Conservation (phyloP, 2,329 filamentous ascomycete genomes). For the Aspergillus ruber region DNA sequence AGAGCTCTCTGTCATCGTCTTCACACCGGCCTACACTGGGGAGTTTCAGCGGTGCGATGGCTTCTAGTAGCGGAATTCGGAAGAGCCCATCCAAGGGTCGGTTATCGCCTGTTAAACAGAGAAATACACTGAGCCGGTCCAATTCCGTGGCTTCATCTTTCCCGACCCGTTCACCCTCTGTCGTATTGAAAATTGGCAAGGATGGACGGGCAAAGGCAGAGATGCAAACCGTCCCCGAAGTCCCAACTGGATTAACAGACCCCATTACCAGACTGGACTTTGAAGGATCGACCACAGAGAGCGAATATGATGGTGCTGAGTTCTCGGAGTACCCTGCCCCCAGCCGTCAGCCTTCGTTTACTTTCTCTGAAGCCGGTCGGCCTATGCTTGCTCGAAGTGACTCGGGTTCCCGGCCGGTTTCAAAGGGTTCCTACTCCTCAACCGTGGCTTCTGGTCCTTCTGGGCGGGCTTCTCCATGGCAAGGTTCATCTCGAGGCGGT, state of each 20-base stretch:
- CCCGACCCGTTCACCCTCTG: slow-evolving; percentile 33
- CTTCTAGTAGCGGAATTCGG: slow-evolving; percentile 30
- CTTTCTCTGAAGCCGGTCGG: slow-evolving; percentile 28
- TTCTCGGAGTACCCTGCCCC: slow-evolving; percentile 34
- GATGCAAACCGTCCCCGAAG: slow-evolving; percentile 31
- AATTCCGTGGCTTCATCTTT: slow-evolving; percentile 24
- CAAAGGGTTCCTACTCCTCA: slow-evolving; percentile 40
- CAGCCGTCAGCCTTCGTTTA: slow-evolving; percentile 35
- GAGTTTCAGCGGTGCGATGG: slow-evolving; percentile 25
- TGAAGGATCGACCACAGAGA: slow-evolving; percentile 39
- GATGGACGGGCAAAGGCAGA: slow-evolving; percentile 44
- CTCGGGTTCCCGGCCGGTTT: slow-evolving; percentile 33
- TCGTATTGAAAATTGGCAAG: slow-evolving; percentile 43
- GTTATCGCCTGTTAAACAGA: slow-evolving; percentile 35
- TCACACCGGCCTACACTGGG: slow-evolving; percentile 23
- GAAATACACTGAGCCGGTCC: slow-evolving; percentile 25
- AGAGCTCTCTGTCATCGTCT: slow-evolving; percentile 27
- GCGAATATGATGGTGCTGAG: slow-evolving; percentile 36
- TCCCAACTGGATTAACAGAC: slow-evolving; percentile 28
- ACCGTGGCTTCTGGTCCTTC: slow-evolving; percentile 36
- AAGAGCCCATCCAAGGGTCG: slow-evolving; percentile 40
- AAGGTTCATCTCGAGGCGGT: slow-evolving; percentile 25
- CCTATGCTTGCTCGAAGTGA: slow-evolving; percentile 27
- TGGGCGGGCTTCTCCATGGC: slow-evolving; percentile 36
- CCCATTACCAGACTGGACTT: slow-evolving; percentile 33